Evolutionary conservation across 78 protist genomes (phyloP).

Genomic region (Diacronema lutheri): DNA sequence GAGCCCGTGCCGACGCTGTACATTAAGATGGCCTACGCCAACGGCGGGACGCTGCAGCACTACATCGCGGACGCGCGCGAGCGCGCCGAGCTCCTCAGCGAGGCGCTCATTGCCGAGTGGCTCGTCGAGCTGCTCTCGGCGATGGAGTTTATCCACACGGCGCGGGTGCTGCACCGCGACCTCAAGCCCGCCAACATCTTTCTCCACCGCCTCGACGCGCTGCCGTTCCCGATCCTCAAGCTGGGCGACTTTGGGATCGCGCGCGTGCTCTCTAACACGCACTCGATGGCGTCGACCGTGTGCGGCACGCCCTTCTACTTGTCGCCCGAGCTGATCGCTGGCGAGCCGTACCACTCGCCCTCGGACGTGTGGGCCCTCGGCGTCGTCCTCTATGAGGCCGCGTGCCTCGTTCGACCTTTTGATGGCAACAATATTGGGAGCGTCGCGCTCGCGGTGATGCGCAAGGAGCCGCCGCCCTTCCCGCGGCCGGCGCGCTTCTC

Average conservation of each 20-base stretch:
- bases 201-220: not conserved
- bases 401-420: not conserved
- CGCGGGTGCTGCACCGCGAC: not conserved
- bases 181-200: conserved; percentile 2
- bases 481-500: too few species aligned
- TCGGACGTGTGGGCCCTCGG: conserved; percentile 6
- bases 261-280: not conserved
- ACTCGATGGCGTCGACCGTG: not conserved
- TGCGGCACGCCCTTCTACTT: conserved; percentile 23
- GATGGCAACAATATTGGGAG: not conserved
- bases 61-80: not conserved
- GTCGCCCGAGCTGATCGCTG: conserved; percentile 1
- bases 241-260: conserved; percentile 39
- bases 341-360: not conserved
- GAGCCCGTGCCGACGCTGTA: not conserved
- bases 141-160: not conserved
- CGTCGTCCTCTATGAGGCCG: not conserved
- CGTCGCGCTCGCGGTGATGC: too few species aligned
- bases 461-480: too few species aligned
- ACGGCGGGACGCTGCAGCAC: not conserved
- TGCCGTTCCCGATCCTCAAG: not conserved
- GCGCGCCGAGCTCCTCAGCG: not conserved
- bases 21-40: not conserved
- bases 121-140: not conserved
- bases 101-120: not conserved